Base-by-base conservation (phyloP, 306 rosid genomes). In the Prunus fruticosa region DNA sequence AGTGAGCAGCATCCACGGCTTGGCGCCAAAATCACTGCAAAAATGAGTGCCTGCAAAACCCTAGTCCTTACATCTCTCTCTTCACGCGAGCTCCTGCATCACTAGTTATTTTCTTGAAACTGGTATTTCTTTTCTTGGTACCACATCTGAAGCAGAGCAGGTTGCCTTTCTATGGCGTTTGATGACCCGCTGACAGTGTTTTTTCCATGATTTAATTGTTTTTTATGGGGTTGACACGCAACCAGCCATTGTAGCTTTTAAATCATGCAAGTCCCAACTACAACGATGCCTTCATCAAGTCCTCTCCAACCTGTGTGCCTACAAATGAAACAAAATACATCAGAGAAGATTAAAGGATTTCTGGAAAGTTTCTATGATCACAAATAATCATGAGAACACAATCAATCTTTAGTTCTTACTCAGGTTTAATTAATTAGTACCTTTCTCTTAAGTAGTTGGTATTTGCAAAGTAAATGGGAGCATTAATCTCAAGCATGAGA, bases 391-490 rank as follows among this genome's bases (percentile, higher is more conserved):
- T 32, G 38, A 32, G 7, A 32, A 32, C 38, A 6, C 38, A 5
- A 32, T 32, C 38, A 34, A 34, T 34, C 43, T 34, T 34, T 6
- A 34, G 43, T 34, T 34, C 43, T 34, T 6, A 34, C 9, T 73
- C 23, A 50, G n/a, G 49, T 50, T 25, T 45, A 1, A 16, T 43
- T 50, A 3, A 10, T 9, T 14, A 13, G 7, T 70, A 87, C 91
- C 91, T 83, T 71, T 88, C 91, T 79, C 86, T 83, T 46, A 85
- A 83, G 84, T 85, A 88, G 76, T 81, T 85, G 80, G 91, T 69
- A 76, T 88, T 88, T 60, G 88, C 88, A 71, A 88, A 85, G 84
- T 87, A 87, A 83, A 87, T 85, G 52, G 91, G 91, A 78, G 91
- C 84, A 75, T 80, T 84, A 32, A 88, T 85, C 79, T 85, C 82